These are phyloP conservation scores for Aspergillus sp. DNA, from an alignment of 2,329 filamentous ascomycete genomes.

Conservation along the genomic window DNA sequence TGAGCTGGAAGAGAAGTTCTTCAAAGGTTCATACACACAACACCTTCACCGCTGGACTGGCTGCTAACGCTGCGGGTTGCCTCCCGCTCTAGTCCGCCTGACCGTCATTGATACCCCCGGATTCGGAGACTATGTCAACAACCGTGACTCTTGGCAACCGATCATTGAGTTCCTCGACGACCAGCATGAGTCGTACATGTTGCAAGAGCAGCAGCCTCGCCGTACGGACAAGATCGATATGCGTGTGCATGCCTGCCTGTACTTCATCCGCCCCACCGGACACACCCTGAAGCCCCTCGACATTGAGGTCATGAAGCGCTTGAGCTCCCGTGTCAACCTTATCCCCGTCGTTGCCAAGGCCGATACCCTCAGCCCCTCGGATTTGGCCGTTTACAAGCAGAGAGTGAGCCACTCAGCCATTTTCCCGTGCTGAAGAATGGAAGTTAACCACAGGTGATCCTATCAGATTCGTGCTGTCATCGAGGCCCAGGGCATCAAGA, in stretches of 20 bases:
- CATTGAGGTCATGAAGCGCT: conserved; percentile 99
- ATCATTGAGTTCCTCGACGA: conserved; percentile 99
- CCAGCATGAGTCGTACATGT: conserved; percentile 99
- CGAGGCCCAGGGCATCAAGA: conserved; percentile 98
- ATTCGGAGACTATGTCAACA: conserved; percentile 99
- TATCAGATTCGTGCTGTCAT: conserved; percentile 86
- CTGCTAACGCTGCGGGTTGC: conserved; percentile 20
- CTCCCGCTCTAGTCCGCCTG: conserved; percentile 71
- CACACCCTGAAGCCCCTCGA: conserved; percentile 98
- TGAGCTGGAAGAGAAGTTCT: conserved; percentile 99
- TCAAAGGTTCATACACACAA: conserved; percentile 73
- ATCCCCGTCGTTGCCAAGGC: conserved; percentile 99
- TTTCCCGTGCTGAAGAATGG: background rate
- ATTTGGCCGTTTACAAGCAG: conserved; percentile 92
- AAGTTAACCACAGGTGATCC: background rate
- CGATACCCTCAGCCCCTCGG: conserved; percentile 90
- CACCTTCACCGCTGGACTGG: background rate
- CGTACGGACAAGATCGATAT: conserved; percentile 99
- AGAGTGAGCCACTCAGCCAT: conserved; percentile 62
- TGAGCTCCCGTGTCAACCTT: conserved; percentile 96
- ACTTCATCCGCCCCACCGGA: conserved; percentile 98
- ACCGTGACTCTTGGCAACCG: conserved; percentile 99
- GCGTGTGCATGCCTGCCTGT: conserved; percentile 95
- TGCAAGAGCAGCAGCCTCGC: conserved; percentile 98
- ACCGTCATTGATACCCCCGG: conserved; percentile 99